Conservation (phyloP, 2,329 filamentous ascomycete genomes). For the Pseudogymnoascus sp. region DNA sequence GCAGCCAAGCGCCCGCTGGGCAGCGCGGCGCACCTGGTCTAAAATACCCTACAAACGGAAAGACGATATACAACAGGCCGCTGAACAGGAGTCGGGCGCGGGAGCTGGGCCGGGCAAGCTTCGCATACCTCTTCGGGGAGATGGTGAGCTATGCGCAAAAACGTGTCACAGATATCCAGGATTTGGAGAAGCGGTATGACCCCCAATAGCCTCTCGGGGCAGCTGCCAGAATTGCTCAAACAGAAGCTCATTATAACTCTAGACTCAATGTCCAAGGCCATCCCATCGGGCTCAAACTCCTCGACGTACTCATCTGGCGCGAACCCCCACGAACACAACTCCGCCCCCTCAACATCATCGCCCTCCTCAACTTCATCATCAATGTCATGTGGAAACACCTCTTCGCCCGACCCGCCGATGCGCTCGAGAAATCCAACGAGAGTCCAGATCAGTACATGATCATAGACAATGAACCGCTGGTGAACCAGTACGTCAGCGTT, state of each 20-base stretch:
- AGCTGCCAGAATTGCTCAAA: not conserved
- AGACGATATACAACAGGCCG: slow-evolving; percentile 96
- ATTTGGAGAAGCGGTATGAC: slow-evolving; percentile 78
- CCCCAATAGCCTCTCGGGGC: not conserved
- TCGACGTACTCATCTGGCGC: slow-evolving; percentile 90
- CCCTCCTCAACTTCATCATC: slow-evolving; percentile 91
- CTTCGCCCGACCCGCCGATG: slow-evolving; percentile 84
- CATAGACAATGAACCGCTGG: slow-evolving; percentile 92
- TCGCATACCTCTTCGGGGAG: slow-evolving; percentile 92
- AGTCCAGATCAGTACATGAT: slow-evolving; percentile 98
- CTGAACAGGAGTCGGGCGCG: slow-evolving; percentile 82
- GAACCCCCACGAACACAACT: slow-evolving; percentile 63
- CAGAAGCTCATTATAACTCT: slow-evolving; percentile 11
- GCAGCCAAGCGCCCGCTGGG: slow-evolving; percentile 20
- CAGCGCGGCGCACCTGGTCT: slow-evolving; percentile 48
- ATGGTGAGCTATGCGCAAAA: slow-evolving; percentile 95
- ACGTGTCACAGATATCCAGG: slow-evolving; percentile 84
- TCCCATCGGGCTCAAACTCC: slow-evolving; percentile 84
- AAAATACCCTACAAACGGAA: slow-evolving; percentile 84
- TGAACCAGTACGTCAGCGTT: slow-evolving; percentile 89
- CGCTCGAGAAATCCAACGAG: slow-evolving; percentile 78
- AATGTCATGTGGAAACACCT: slow-evolving; percentile 87
- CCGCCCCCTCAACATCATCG: slow-evolving; percentile 80
- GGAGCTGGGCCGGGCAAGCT: slow-evolving; percentile 87
- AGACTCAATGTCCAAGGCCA: slow-evolving; percentile 90